Conservation (phyloP, 2,329 filamentous ascomycete species). For the Pseudocercospora crystallina region DNA sequence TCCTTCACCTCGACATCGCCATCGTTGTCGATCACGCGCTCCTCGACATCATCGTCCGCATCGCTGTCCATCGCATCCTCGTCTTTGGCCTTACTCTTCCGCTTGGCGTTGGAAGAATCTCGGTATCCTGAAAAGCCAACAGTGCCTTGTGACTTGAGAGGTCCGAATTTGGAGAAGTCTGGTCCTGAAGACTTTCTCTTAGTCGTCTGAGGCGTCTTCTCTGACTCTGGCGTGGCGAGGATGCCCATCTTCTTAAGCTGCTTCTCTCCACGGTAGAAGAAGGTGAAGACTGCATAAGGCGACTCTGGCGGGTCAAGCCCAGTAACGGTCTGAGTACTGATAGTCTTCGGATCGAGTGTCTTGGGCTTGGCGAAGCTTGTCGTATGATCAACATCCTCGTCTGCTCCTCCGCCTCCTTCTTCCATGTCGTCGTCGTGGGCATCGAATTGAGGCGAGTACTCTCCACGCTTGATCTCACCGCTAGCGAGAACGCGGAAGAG, state of each 20-base stretch:
- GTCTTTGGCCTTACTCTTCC: slow-evolving; percentile 55
- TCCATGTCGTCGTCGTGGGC: slow-evolving; percentile 83
- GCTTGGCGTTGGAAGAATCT: slow-evolving; percentile 47
- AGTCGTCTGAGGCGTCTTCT: slow-evolving; percentile 59
- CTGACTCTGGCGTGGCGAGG: slow-evolving; percentile 60
- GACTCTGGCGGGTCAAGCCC: slow-evolving; percentile 95
- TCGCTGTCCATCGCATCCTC: slow-evolving; percentile 74
- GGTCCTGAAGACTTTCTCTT: slow-evolving; percentile 81
- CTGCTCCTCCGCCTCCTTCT: slow-evolving; percentile 59
- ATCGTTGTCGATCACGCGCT: slow-evolving; percentile 64
- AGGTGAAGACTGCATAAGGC: slow-evolving; percentile 95
- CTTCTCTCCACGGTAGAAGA: slow-evolving; percentile 92
- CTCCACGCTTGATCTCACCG: slow-evolving; percentile 94
- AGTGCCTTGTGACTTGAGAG: slow-evolving; percentile 81
- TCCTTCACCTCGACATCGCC: slow-evolving; percentile 57
- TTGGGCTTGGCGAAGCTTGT: slow-evolving; percentile 98
- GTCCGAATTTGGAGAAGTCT: slow-evolving; percentile 81
- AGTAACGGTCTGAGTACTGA: slow-evolving; percentile 98
- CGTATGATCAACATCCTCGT: slow-evolving; percentile 90
- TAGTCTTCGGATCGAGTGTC: slow-evolving; percentile 91
- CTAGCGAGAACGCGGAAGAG: slow-evolving; percentile 93
- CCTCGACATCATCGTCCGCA: slow-evolving; percentile 64
- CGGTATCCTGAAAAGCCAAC: slow-evolving; percentile 89
- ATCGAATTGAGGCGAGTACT: slow-evolving; percentile 97
- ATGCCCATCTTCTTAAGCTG: slow-evolving; percentile 98